These are phyloP conservation scores for Cucurbitaria berberidis DNA, from an alignment of 2,329 filamentous ascomycete genomes.

Conservation along the genomic window DNA sequence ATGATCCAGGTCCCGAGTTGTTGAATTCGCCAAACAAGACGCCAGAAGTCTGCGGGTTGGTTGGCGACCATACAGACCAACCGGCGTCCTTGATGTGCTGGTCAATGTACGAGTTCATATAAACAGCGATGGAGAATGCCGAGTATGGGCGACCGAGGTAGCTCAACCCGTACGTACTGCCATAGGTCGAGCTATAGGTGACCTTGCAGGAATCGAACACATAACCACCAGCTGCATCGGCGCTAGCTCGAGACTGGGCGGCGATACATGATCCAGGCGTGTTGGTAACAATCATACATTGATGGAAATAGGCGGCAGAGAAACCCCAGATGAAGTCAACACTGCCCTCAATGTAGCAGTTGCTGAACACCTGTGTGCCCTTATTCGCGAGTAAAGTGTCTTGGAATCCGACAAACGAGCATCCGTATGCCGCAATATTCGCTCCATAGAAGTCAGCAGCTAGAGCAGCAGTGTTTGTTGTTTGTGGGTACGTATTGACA, in stretches of 20 bases:
- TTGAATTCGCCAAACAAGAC: slow-evolving; percentile 47
- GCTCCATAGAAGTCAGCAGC: slow-evolving; percentile 58
- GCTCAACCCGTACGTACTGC: slow-evolving; percentile 29
- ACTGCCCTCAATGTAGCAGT: slow-evolving; percentile 62
- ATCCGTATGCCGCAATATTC: slow-evolving; percentile 62
- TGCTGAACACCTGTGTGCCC: slow-evolving; percentile 62
- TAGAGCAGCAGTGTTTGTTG: slow-evolving; percentile 41
- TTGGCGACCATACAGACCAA: slow-evolving; percentile 44
- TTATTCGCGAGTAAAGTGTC: slow-evolving; percentile 55
- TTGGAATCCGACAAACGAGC: slow-evolving; percentile 60
- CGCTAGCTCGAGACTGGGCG: slow-evolving; percentile 23
- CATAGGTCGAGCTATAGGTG: slow-evolving; percentile 46
- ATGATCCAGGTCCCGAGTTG: slow-evolving; percentile 43
- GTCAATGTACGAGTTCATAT: slow-evolving; percentile 46
- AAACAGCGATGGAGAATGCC: slow-evolving; percentile 41
- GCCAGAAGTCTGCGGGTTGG: slow-evolving; percentile 40
- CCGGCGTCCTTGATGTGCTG: slow-evolving; percentile 43
- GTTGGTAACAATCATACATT: slow-evolving; percentile 44
- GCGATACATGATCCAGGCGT: slow-evolving; percentile 29
- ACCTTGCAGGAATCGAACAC: slow-evolving; percentile 60
- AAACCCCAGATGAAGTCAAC: slow-evolving; percentile 64
- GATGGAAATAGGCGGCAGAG: slow-evolving; percentile 58
- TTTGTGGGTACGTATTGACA: slow-evolving; percentile 36
- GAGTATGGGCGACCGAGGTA: slow-evolving; percentile 58
- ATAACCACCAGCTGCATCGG: slow-evolving; percentile 51